Conservation (phyloP, 106 monocot genomes). For the Dioscorea alata region DNA sequence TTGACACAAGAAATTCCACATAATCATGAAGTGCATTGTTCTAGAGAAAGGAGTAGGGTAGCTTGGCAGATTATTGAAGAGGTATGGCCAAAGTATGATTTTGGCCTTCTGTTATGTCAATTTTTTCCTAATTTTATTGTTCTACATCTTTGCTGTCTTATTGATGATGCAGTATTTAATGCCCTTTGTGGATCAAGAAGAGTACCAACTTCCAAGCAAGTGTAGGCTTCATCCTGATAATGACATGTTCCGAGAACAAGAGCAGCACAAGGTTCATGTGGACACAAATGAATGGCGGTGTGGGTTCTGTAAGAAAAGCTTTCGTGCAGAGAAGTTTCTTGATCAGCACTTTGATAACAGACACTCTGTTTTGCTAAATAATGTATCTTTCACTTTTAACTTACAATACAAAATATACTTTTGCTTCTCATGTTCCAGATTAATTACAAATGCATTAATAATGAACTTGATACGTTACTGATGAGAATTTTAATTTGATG, state of each 20-base stretch:
- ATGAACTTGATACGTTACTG: too few relatives aligned
- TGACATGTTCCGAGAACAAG: slow-evolving; percentile 98
- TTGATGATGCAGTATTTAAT: slow-evolving; percentile 74
- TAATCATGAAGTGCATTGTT: slow-evolving; percentile 80
- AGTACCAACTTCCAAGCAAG: slow-evolving; percentile 60
- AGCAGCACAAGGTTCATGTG: slow-evolving; percentile 77
- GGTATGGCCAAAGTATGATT: slow-evolving; percentile 19
- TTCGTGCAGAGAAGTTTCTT: slow-evolving; percentile 80
- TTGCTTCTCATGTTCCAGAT: background rate
- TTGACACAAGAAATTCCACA: slow-evolving; percentile 36
- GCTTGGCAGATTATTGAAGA: slow-evolving; percentile 89
- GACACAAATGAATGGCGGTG: slow-evolving; percentile 92
- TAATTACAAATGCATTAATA: too few relatives aligned
- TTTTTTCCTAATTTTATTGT: slow-evolving; percentile 2
- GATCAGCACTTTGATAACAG: slow-evolving; percentile 93
- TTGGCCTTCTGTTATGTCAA: background rate
- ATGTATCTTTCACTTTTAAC: slow-evolving; percentile 37
- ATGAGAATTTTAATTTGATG: too few relatives aligned
- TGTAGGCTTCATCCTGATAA: slow-evolving; percentile 84
- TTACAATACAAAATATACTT: background rate
- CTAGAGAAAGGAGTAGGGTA: slow-evolving; percentile 89
- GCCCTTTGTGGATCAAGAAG: slow-evolving; percentile 83
- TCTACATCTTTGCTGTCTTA: background rate
- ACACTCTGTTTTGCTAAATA: slow-evolving; percentile 73
- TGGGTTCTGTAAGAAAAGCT: slow-evolving; percentile 89